Percentiles rank a stretch among this genome's conserved stretches.
Evolutionary conservation across 2,329 filamentous ascomycete species (phyloP).

Genomic region (Fusarium vanettenii): DNA sequence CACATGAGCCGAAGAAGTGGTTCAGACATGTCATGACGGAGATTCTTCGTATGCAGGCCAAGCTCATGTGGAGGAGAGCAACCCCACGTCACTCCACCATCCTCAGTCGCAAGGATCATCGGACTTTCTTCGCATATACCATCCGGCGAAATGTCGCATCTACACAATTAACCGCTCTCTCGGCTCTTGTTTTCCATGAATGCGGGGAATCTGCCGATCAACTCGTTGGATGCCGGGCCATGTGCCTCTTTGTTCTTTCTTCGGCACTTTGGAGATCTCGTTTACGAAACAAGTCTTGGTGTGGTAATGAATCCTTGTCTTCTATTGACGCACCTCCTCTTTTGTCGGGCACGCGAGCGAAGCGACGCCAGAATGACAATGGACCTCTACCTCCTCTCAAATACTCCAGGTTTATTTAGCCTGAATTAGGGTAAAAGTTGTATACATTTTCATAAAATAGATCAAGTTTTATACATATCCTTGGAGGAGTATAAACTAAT

Average conservation of each 20-base stretch:
- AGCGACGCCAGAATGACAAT: background rate
- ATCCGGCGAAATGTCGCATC: slow-evolving; percentile 2
- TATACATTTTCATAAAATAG: background rate
- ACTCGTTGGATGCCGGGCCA: background rate
- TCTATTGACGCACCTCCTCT: background rate
- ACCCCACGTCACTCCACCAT: background rate
- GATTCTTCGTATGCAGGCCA: background rate
- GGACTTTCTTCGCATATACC: slow-evolving; percentile 31
- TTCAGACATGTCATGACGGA: slow-evolving; percentile 3
- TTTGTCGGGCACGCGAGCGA: background rate
- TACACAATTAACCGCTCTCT: background rate
- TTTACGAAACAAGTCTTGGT: background rate
- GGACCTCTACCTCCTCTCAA: background rate
- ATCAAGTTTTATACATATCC: background rate
- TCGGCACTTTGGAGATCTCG: background rate
- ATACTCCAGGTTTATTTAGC: background rate
- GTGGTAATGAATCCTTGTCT: background rate
- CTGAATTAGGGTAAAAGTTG: background rate
- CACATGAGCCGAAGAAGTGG: background rate
- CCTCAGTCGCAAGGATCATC: background rate
- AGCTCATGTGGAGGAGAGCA: background rate
- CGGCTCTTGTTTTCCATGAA: slow-evolving; percentile 4
- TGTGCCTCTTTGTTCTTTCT: background rate
- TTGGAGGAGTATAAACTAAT: background rate
- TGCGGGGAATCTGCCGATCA: background rate